Evolutionary conservation across 495 filamentous ascomycete genomes (phyloP), one percentile per base, ranked within the genome.

Genomic region (Talaromyces adpressus): DNA sequence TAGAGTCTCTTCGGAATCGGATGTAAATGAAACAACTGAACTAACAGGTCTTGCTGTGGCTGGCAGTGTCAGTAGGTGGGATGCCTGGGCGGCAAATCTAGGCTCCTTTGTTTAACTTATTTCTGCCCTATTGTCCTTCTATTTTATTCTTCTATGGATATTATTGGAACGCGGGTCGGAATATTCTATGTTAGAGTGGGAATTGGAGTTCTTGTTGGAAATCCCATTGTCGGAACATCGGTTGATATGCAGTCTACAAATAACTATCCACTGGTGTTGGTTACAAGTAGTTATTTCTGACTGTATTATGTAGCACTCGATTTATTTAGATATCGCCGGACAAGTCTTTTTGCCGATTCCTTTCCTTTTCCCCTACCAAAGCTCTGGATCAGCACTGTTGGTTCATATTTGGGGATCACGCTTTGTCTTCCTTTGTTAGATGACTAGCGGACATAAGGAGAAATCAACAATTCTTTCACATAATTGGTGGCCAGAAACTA

Each of bases 141-240:
- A n/a, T 62, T 79, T 14, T 73, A 71, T 20, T 64, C 68, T 2
- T 53, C 63, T 20, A 39, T 47, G 9, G 56, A 49, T 2, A 68
- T 71, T 23, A 65, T 73, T n/a, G 73, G 73, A 0, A 69, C 67
- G 14, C 65, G 73, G 7, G 67, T 56, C 4, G 73, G 73, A 0
- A 49, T 71, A n/a, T n/a, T 69, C 1, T 67, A 67, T 16, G 45
- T 67, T n/a, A 63, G 63, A 14, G 62, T 66, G 3, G 61, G 67
- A 1, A 23, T 75, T 8, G 66, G 64, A n/a, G 69, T 80, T 0
- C 71, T 91, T 59, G 85, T 82, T 0, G 85, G n/a, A n/a, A 85
- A 8, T 47, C 89, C 89, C 3, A 88, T 92, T 69, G 87, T 79
- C 11, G 88, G 89, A 4, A 68, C 69, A 4, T 14, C 36, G 18